Base-by-base conservation (phyloP, 306 rosid genomes). In the Morella rubra region DNA sequence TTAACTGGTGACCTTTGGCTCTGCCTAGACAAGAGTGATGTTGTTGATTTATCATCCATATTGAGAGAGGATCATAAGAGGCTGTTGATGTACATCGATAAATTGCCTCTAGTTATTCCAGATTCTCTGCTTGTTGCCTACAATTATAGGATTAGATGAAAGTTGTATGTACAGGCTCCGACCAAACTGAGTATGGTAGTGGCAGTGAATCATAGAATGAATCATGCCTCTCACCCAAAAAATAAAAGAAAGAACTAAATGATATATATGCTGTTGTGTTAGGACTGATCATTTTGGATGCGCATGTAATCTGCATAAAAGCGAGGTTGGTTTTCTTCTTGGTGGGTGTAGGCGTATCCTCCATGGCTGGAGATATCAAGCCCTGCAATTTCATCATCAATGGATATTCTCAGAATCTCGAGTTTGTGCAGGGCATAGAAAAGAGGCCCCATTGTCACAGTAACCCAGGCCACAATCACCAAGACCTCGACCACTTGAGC, bases 1-100 rank as follows among this genome's bases (percentile, higher is more conserved):
- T 46, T 75, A 85, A 82, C 94, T 0, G 87, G 87, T 7, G 98
- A 94, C 84, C 97, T 91, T 55, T 94, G 98, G 98, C 82, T 91
- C 73, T 90, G 82, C 83, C 85, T 88, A 44, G 97, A 91, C 65
- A 86, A 49, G 73, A 73, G 78, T 58, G 98, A 93, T 27, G 62
- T 78, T 44, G 65, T 86, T 16, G 96, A 93, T 83, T 22, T 87
- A 75, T 80, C 80, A 3, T 81, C 89, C n/a, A 87, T 93, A 47
- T 85, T 86, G 75, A 84, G 73, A 55, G 97, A 91, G 79, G 86
- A 93, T 62, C 81, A 83, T 22, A 91, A 85, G 90, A 89, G 93
- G 80, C 77, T 93, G 59, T 89, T 87, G 77, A 77, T 86, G 79
- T 93, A 89, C 89, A 86, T 93, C 10, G 91, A 90, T 59, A 90